phyloP scores from a whole-genome alignment of 1,139 yeast genomes.

The Geotrichum citri-aurantii region DNA sequence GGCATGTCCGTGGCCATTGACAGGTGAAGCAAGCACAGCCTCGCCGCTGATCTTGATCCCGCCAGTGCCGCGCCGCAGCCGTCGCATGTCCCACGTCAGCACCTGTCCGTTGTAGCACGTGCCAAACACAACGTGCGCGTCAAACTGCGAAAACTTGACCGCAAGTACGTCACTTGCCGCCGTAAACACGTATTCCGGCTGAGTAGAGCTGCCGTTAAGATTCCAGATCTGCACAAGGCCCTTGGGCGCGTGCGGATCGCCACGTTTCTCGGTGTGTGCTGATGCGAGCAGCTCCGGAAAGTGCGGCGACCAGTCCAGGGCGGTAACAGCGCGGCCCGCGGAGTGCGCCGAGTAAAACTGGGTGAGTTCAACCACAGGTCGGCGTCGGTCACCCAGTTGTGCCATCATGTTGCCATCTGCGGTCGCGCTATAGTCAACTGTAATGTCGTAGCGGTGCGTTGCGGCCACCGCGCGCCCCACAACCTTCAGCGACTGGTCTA shows the following conservation, averaged over 20 bases:
- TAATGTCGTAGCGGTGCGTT: conserved; percentile 35
- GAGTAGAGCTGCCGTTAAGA: conserved; percentile 31
- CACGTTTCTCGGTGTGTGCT: conserved; percentile 30
- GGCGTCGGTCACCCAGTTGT: conserved; percentile 2
- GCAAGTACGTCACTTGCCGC: conserved; percentile 43
- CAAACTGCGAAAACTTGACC: conserved; percentile 39
- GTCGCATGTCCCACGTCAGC: conserved; percentile 42
- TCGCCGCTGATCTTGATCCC: conserved; percentile 10
- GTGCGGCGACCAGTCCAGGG: conserved; percentile 42
- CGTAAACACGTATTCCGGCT: conserved; percentile 48
- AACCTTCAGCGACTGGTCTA: conserved; percentile 39
- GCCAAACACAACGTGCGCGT: conserved; percentile 40
- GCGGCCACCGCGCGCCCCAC: conserved; percentile 38
- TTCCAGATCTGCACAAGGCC: conserved; percentile 41
- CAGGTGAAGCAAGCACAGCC: conserved; percentile 35
- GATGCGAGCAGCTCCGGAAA: conserved; percentile 43
- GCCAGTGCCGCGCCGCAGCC: conserved; percentile 19
- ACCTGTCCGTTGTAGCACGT: conserved; percentile 48
- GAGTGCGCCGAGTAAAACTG: conserved; percentile 28
- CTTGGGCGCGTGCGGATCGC: conserved; percentile 28
- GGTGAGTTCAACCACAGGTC: conserved; percentile 22
- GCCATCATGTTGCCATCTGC: conserved; percentile 10
- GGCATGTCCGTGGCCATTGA: conserved; percentile 38
- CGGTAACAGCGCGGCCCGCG: conserved; percentile 35
- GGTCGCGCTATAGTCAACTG: conserved; percentile 32